A percentile compares a stretch with the other conserved stretches of the same genome.
phyloP scores from a whole-genome alignment of 2,329 filamentous ascomycete species.

The Neospermospora avenae region DNA sequence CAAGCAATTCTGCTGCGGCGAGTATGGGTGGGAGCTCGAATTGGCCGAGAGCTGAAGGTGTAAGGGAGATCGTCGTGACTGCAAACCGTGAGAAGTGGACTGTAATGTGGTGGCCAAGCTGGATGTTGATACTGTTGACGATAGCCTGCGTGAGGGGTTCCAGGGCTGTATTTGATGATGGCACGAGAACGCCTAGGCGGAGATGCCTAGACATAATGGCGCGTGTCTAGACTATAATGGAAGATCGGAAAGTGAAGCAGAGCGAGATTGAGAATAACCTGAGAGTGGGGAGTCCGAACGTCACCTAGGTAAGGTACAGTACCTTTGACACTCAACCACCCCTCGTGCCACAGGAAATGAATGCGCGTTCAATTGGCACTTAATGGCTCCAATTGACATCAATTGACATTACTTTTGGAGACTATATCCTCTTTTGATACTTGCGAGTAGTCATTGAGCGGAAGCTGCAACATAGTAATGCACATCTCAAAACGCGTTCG shows the following conservation, averaged over 20 bases:
- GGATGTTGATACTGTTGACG: slow-evolving; percentile 28
- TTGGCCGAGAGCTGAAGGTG: slow-evolving; percentile 34
- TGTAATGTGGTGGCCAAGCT: slow-evolving; percentile 33
- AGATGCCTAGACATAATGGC: slow-evolving; percentile 11
- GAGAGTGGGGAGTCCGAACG: not conserved
- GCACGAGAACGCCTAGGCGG: slow-evolving; percentile 41
- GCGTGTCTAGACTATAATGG: not conserved
- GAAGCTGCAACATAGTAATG: too few relatives aligned
- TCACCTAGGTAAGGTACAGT: too few relatives aligned
- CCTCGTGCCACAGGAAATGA: too few relatives aligned
- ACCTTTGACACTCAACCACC: too few relatives aligned
- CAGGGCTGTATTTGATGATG: slow-evolving; percentile 43
- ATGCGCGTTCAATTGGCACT: too few relatives aligned
- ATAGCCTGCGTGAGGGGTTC: slow-evolving; percentile 42
- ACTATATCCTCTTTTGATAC: too few relatives aligned
- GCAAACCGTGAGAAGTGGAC: slow-evolving; percentile 44
- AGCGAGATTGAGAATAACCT: not conserved
- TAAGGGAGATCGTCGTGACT: slow-evolving; percentile 40
- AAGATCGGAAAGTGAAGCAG: not conserved
- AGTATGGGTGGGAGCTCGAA: slow-evolving; percentile 35
- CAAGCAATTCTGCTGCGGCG: slow-evolving; percentile 36
- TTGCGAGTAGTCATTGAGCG: too few relatives aligned
- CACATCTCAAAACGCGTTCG: too few relatives aligned
- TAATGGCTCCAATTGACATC: too few relatives aligned
- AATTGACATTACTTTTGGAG: too few relatives aligned